These are phyloP conservation scores for Jacaranda copaia DNA, from an alignment of 257 asterid genomes.

Conservation along the genomic window DNA sequence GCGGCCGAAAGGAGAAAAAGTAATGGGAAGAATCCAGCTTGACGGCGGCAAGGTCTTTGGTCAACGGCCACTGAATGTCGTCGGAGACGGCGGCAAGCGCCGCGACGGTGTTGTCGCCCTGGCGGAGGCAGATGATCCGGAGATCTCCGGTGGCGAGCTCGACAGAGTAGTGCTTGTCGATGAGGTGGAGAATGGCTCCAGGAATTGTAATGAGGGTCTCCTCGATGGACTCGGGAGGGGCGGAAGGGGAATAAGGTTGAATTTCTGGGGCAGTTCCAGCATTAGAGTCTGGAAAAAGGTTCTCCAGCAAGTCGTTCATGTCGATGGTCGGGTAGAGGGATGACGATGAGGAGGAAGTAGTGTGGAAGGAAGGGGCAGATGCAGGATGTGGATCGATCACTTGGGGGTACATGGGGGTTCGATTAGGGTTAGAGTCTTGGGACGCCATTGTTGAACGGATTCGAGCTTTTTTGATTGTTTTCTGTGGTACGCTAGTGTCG, in stretches of 20 bases:
- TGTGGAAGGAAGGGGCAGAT: slow-evolving; percentile 40
- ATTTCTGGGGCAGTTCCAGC: slow-evolving; percentile 19
- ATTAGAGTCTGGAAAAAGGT: slow-evolving; percentile 52
- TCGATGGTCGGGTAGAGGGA: slow-evolving; percentile 68
- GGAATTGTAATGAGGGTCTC: slow-evolving; percentile 65
- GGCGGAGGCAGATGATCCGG: slow-evolving; percentile 57
- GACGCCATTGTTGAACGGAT: slow-evolving; percentile 60
- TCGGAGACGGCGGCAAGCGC: slow-evolving; percentile 70
- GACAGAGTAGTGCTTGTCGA: slow-evolving; percentile 82
- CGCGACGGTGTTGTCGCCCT: slow-evolving; percentile 67
- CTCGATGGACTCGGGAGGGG: slow-evolving; percentile 64
- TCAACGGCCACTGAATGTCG: slow-evolving; percentile 85
- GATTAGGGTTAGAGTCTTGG: slow-evolving; percentile 45
- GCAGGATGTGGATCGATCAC: slow-evolving; percentile 45
- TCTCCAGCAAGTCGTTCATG: slow-evolving; percentile 50
- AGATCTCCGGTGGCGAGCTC: slow-evolving; percentile 95
- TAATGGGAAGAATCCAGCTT: slow-evolving; percentile 84
- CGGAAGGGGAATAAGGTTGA: slow-evolving; percentile 52
- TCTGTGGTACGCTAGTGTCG: background rate
- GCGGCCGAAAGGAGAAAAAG: slow-evolving; percentile 76
- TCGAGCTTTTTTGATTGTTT: background rate
- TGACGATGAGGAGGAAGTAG: slow-evolving; percentile 42
- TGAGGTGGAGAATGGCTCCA: slow-evolving; percentile 84
- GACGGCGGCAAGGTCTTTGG: slow-evolving; percentile 81
- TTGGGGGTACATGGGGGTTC: slow-evolving; percentile 69